Base-by-base conservation (phyloP, 257 asterid species). In the Solanum raphanifolium region DNA sequence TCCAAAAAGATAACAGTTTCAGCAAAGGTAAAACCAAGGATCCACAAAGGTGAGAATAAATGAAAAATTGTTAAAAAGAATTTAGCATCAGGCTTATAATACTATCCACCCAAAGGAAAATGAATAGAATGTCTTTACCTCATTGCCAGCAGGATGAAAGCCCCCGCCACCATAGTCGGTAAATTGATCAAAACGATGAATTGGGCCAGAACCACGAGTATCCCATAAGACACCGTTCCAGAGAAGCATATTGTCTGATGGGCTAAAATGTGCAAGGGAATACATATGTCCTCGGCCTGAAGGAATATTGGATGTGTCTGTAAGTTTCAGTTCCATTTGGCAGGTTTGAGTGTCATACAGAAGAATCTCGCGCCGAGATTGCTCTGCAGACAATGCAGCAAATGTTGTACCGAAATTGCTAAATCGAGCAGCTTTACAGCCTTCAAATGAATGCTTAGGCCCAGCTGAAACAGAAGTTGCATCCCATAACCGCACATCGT, bases 161-260 rank as follows among this genome's bases (percentile, higher is more conserved):
- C 99, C 98, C 34, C 99, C 99, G 27, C 99, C 99, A 9, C 99
- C 99, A 87, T 93, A 96, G 90, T 95, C 99, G 1, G 98, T 91
- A 82, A 94, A 96, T 84, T 94, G 98, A 88, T 97, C 99, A 88
- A 97, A 97, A 41, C 98, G 98, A 89, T 95, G 98, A 43, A 94
- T 87, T 35, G 94, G 97, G 71, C 92, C 91, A 5, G 98, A 87
- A 34, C 88, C 94, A 90, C 99, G 94, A 58, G 93, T 94, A 88
- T 97, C 99, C 99, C 98, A 97, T 90, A 97, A 92, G 78, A 97
- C 98, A 82, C 99, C 99, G 58, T 96, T 95, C 98, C 98, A 97
- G 35, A 97, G 96, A 46, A 97, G 94, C 98, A 93, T 93, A 73
- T 94, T 87, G 82, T 97, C 98, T 3, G 94, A 92, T 8, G 98